Base-by-base conservation (phyloP, 2,329 filamentous ascomycete species). In the Diatrype stigma region DNA sequence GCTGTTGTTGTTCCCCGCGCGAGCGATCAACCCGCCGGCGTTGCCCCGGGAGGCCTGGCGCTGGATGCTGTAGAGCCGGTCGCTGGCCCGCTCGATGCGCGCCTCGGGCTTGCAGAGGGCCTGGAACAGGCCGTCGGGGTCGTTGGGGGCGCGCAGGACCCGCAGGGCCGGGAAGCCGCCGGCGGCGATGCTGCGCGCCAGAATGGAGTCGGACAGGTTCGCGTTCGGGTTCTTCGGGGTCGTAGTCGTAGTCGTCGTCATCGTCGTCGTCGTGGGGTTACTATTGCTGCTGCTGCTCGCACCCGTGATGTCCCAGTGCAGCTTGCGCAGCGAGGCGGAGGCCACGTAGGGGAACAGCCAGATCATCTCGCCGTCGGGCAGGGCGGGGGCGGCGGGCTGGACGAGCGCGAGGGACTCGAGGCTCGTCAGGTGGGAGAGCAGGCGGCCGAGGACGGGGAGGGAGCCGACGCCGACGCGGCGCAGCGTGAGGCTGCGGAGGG, bases 121-220 rank as follows among this genome's bases (percentile, higher is more conserved):
- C 67, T 92, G 88, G 55, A 91, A 82, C 7, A 80, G 59, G 23
- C 87, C 88, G 5, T 88, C 80, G 1, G 85, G 79, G 56, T 92
- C 88, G 51, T 82, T 82, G 1, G 86, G 88, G 0, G 82, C 75
- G 49, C 87, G 81, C 17, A 91, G 69, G 1, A 64, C 71, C 10
- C 71, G 73, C 10, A 92, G 74, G 0, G 70, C 65, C 0, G 88
- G 87, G 60, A 92, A 89, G 0, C 82, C 82, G 4, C 72, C 71
- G 1, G 78, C 76, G 5, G 68, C 67, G 56, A 91, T 87, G 60
- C 82, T 83, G 51, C 75, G 74, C 1, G 85, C 82, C 7, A 91
- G 74, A 45, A 87, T 80, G 5, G 77, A 73, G 47, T 87, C 85
- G 1, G 85, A 82, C 3, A 68, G 60, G 45, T 73, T 76, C 45